Conservation (phyloP, 2,329 filamentous ascomycete species). For the Fusarium subtropicale region DNA sequence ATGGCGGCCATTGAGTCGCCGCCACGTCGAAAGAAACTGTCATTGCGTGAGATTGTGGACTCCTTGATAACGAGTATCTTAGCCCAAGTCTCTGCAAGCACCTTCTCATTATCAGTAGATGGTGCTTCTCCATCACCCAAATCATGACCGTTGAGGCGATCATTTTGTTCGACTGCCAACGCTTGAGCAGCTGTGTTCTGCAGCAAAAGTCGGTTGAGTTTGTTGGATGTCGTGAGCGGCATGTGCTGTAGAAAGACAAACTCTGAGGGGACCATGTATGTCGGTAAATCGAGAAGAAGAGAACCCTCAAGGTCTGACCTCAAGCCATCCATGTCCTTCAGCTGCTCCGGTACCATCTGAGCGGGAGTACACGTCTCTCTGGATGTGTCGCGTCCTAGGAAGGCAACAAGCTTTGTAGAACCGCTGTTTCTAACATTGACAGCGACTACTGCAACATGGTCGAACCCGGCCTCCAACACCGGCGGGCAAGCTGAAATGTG, state of each 20-base stretch:
- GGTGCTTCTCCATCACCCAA: not conserved
- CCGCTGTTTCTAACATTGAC: not conserved
- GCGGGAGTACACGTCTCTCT: not conserved
- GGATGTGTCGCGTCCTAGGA: not conserved
- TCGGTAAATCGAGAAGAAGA: not conserved
- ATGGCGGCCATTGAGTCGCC: conserved; percentile 5
- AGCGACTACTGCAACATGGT: not conserved
- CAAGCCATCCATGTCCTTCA: not conserved
- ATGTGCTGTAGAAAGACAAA: not conserved
- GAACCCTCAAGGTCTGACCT: not conserved
- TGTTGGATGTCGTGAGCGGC: conserved; percentile 6
- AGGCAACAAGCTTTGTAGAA: conserved; percentile 1
- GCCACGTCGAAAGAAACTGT: conserved; percentile 1
- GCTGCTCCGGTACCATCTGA: not conserved
- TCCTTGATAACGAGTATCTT: not conserved
- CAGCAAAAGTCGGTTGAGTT: not conserved
- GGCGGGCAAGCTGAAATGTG: not conserved
- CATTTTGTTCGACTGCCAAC: not conserved
- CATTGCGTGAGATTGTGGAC: not conserved
- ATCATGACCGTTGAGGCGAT: not conserved
- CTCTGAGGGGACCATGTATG: not conserved
- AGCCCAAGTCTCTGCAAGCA: not conserved
- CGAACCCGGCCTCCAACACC: not conserved
- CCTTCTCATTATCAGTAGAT: not conserved
- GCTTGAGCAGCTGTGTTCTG: not conserved